Base-by-base conservation (phyloP, 768 basidiomycete genomes). In the Termitomyces sp. region DNA sequence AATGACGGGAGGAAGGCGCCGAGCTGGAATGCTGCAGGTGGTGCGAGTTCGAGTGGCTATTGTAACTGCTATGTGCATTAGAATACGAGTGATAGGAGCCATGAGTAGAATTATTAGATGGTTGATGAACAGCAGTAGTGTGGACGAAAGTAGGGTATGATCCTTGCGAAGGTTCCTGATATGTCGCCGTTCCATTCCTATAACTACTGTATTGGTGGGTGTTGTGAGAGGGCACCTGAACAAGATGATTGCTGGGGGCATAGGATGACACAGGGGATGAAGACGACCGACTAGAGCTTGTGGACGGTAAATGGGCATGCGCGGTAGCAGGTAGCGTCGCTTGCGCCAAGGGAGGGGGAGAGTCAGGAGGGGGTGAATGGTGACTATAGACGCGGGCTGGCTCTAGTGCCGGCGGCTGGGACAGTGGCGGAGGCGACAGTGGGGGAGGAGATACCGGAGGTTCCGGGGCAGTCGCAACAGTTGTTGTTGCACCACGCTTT, bases 321-420 rank as follows among this genome's bases (percentile, higher is more conserved):
- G 71, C 72, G 5, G 77, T 73, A 1, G 76, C 73, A 0, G 78
- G 77, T 0, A 80, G 69, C 0, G 78, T 79, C 0, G 84, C 82
- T 16, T 78, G 80, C 0, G 78, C 77, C 40, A 85, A 72, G 0
- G 80, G 72, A 0, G 83, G 84, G 0, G 84, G 82, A 0, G 84
- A 82, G 46, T 84, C 78, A 0, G 83, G 83, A 0, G 82, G 79
- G 0, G 79, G 72, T 3, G 71, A 70, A 49, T 73, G 69, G 43
- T 71, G 71, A 41, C 57, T 59, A 47, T 75, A 76, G 0, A 72
- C 40, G 6, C 74, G 66, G 3, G 79, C 78, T 0, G 71, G 77
- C 58, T 78, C 81, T 26, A 83, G 60, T 8, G 81, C 71, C 5
- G 79, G 81, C 0, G 82, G 74, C 0, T 74, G 66, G 4, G 72